Evolutionary conservation across 192 early-diverging fungal species (phyloP).

Genomic region (Linnemannia elongata): DNA sequence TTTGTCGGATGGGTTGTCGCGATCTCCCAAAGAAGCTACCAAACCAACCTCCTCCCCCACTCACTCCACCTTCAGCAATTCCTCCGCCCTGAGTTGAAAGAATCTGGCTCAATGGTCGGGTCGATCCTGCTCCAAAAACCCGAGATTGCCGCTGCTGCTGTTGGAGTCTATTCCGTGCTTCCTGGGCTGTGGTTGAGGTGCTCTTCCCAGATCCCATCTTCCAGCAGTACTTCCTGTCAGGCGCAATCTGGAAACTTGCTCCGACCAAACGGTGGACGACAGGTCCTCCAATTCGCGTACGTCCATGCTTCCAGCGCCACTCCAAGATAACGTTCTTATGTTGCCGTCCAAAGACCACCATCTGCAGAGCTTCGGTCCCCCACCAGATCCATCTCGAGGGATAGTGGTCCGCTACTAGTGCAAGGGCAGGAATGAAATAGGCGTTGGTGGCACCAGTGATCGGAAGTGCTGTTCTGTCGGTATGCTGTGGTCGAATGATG

Average conservation of each 20-base stretch:
- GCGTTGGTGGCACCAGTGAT: conserved; percentile 20
- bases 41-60: conserved; percentile 21
- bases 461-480: conserved; percentile 37
- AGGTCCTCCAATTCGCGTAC: conserved; percentile 35
- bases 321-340: conserved; percentile 50
- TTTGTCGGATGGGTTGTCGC: background rate
- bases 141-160: conserved; percentile 2
- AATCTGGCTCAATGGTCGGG: too few species aligned
- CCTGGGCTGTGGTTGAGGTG: background rate
- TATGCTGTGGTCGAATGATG: conserved; percentile 41
- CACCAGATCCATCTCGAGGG: conserved; percentile 50
- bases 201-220: conserved; percentile 28
- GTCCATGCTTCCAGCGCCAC: conserved; percentile 45
- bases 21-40: conserved; percentile 23
- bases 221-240: conserved; percentile 45
- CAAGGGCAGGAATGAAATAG: conserved; percentile 37
- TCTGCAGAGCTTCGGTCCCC: conserved; percentile 43
- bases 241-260: conserved; percentile 34
- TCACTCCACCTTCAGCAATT: background rate
- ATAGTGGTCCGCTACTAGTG: conserved; percentile 30
- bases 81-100: background rate
- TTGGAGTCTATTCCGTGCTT: background rate
- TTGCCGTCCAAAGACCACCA: conserved; percentile 52
- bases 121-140: background rate
- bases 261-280: conserved; percentile 28